These are phyloP conservation scores for Diaporthe ilicicola DNA, from an alignment of 2,329 filamentous ascomycete species.

Conservation along the genomic window DNA sequence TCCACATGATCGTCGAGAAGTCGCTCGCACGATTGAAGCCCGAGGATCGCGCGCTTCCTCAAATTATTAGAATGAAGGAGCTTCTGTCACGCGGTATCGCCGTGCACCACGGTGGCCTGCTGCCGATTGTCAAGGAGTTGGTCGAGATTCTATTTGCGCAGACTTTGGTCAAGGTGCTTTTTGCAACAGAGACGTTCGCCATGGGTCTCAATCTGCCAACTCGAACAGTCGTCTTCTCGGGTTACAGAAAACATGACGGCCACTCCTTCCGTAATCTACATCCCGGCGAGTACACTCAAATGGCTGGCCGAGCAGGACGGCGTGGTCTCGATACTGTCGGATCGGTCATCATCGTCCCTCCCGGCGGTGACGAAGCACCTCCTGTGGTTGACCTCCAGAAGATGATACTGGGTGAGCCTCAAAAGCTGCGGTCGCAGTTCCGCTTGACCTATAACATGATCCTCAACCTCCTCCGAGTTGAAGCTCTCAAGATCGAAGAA, in stretches of 20 bases:
- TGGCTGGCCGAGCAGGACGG: conserved; percentile 94
- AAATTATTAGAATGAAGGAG: conserved; percentile 88
- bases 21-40: conserved; percentile 90
- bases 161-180: conserved; percentile 94
- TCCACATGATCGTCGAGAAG: conserved; percentile 97
- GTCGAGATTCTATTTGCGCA: conserved; percentile 97
- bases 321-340: conserved; percentile 93
- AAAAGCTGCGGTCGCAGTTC: conserved; percentile 95
- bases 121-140: conserved; percentile 97
- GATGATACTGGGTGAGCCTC: conserved; percentile 96
- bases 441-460: conserved; percentile 99
- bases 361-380: conserved; percentile 85
- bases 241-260: conserved; percentile 95
- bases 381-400: conserved; percentile 83
- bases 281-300: conserved; percentile 97
- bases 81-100: conserved; percentile 89
- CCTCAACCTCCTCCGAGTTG: conserved; percentile 90
- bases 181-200: conserved; percentile 97
- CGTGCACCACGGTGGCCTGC: conserved; percentile 91
- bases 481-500: conserved; percentile 97
- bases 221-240: conserved; percentile 95
- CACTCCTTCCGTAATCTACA: conserved; percentile 89
- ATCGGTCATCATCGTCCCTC: conserved; percentile 91
- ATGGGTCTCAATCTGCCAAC: conserved; percentile 98
- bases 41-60: conserved; percentile 89